Base-by-base conservation (phyloP, 1,139 yeast genomes). In the Yamadazyma dendronema region DNA sequence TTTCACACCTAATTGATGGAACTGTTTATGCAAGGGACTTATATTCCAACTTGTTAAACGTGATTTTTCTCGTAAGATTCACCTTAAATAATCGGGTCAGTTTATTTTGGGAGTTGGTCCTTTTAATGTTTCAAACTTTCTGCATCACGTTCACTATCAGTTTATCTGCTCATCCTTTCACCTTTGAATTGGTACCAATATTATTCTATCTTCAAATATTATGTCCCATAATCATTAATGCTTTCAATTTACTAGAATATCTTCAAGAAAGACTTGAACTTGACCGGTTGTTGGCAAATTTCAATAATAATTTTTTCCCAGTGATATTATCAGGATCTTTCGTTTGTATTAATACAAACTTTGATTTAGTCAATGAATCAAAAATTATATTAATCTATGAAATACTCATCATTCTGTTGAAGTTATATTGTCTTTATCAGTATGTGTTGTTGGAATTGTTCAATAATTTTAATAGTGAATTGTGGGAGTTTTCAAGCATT, bases 251-350 rank as follows among this genome's bases (percentile, higher is more conserved):
- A 1, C 9, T 22, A 6, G 47, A 43, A 4, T 37, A 30, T 10
- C 28, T 30, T 9, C 15, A 13, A 25, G 31, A 17, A 6, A 24
- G 21, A 2, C 15, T 36, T 10, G 26, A 15, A 10, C 30, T 34
- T 10, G 17, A n/a, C 3, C 21, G 34, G n/a, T 35, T 43, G 4
- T 28, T 47, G 9, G 21, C 37, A 4, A 39, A 28, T 15, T 17
- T 50, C n/a, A 61, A 61, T 42, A 59, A 60, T 40, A 57, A 56
- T 42, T 54, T 48, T 34, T 46, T 60, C 29, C 63, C 65, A 6
- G 52, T 60, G 10, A 45, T 59, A 39, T 53, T 61, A 31, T 53
- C 62, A 30, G 58, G 56, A 36, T 58, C 64, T 10, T 60, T 59
- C 38, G 42, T 52, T 4, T 47, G 47, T 24, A 45, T 57, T 8